Conservation (phyloP, 1,284 basidiomycete species). For the Mycena sp. region DNA sequence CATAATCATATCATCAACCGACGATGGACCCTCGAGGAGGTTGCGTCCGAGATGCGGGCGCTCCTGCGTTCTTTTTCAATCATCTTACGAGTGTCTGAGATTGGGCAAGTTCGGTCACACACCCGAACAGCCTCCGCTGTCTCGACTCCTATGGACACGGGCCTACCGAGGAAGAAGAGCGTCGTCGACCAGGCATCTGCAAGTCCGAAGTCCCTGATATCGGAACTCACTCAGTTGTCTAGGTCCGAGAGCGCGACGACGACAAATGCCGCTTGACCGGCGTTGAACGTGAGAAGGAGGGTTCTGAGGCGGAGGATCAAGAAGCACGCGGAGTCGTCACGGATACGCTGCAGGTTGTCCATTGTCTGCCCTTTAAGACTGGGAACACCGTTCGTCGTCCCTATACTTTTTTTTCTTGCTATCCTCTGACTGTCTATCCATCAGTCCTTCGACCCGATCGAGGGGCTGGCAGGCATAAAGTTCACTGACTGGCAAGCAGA, state of each 20-base stretch:
- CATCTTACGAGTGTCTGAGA: not conserved
- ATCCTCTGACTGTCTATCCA: not conserved
- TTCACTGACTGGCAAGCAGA: not conserved
- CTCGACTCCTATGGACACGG: not conserved
- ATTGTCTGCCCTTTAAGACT: not conserved
- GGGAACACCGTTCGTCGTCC: not conserved
- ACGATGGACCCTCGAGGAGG: constrained; percentile 7
- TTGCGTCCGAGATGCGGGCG: constrained; percentile 6
- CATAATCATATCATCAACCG: not conserved
- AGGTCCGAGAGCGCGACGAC: constrained; percentile 6
- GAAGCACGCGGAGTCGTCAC: not conserved
- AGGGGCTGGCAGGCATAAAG: not conserved
- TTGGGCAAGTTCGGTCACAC: not conserved
- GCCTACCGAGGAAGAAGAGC: not conserved
- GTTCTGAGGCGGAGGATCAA: not conserved
- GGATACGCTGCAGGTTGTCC: not conserved
- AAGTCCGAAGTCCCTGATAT: not conserved
- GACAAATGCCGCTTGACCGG: constrained; percentile 10
- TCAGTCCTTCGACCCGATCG: constrained; percentile 4
- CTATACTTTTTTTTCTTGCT: not conserved
- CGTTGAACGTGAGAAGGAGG: not conserved
- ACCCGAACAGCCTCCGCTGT: not conserved
- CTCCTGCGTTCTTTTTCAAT: constrained; percentile 1
- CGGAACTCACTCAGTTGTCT: not conserved
- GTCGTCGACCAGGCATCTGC: constrained; percentile 6